phyloP scores from a whole-genome alignment of 2,329 filamentous ascomycete genomes.

The Pseudocercospora musae region DNA sequence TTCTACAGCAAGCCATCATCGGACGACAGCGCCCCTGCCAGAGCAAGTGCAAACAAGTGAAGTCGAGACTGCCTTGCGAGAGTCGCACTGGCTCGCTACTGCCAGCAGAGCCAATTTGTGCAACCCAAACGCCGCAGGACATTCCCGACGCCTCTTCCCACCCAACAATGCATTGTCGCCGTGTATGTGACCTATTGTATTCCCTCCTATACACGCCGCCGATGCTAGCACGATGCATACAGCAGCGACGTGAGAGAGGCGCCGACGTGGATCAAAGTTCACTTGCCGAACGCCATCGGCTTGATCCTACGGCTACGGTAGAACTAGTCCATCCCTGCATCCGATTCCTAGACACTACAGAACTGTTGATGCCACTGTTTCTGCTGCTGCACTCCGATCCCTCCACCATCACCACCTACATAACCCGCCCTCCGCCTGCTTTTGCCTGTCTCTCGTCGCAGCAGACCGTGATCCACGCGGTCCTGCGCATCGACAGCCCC shows the following conservation, averaged over 20 bases:
- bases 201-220: not conserved
- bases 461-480: not conserved
- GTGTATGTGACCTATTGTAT: not conserved
- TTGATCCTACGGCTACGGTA: too few relatives aligned
- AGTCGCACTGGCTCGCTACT: not conserved
- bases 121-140: not conserved
- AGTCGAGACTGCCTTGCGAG: not conserved
- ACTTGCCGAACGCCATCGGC: not conserved
- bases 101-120: not conserved
- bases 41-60: not conserved
- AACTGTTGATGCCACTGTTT: too few relatives aligned
- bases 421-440: not conserved
- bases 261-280: not conserved
- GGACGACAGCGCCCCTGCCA: not conserved
- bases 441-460: not conserved
- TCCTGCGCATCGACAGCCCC: not conserved
- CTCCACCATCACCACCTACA: not conserved
- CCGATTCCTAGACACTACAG: too few relatives aligned
- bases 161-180: constrained; percentile 2
- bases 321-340: not conserved
- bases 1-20: not conserved
- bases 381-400: too few relatives aligned
- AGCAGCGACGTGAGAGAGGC: too few relatives aligned
- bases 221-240: too few relatives aligned
- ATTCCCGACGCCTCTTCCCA: not conserved